A percentile compares a stretch with the other conserved stretches of the same genome.
These are phyloP conservation scores for Xerocomus nothofagi DNA, from an alignment of 1,284 basidiomycete species.

Conservation along the genomic window DNA sequence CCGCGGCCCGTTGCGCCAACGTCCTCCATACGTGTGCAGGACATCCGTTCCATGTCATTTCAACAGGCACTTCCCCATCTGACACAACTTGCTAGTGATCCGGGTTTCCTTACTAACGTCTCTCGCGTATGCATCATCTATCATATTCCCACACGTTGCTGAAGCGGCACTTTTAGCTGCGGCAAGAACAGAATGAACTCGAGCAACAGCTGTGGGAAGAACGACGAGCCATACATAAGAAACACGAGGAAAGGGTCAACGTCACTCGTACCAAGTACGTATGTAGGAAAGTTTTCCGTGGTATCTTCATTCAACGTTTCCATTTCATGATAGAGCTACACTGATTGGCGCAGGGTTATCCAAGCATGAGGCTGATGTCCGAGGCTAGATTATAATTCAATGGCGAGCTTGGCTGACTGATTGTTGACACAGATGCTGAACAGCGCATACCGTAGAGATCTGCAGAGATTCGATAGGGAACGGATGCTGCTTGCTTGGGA, in stretches of 20 bases:
- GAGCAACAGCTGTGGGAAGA: constrained; percentile 68
- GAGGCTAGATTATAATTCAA: constrained; percentile 25
- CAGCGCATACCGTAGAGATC: constrained; percentile 59
- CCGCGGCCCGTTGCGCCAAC: constrained; percentile 15
- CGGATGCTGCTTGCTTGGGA: constrained; percentile 72
- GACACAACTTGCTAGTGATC: constrained; percentile 53
- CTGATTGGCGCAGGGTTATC: constrained; percentile 64
- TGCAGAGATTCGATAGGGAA: constrained; percentile 63
- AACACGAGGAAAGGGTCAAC: constrained; percentile 69
- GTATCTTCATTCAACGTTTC: constrained; percentile 7
- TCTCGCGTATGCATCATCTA: constrained; percentile 43
- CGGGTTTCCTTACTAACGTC: constrained; percentile 46
- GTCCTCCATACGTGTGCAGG: constrained; percentile 23
- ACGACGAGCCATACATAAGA: constrained; percentile 54
- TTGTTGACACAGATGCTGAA: constrained; percentile 51
- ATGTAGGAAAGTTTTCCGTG: constrained; percentile 3
- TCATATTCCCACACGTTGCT: constrained; percentile 5
- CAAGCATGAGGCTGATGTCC: constrained; percentile 67
- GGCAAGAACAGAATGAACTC: constrained; percentile 62
- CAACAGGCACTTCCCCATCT: constrained; percentile 63
- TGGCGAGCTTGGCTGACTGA: constrained; percentile 11
- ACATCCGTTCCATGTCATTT: constrained; percentile 54
- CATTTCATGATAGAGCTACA: constrained; percentile 39
- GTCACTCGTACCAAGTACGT: constrained; percentile 63
- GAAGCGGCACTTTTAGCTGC: constrained; percentile 41